Percentiles rank a stretch among this genome's conserved stretches.
phyloP scores from a whole-genome alignment of 768 basidiomycete species.

The Podaxis pistillaris region DNA sequence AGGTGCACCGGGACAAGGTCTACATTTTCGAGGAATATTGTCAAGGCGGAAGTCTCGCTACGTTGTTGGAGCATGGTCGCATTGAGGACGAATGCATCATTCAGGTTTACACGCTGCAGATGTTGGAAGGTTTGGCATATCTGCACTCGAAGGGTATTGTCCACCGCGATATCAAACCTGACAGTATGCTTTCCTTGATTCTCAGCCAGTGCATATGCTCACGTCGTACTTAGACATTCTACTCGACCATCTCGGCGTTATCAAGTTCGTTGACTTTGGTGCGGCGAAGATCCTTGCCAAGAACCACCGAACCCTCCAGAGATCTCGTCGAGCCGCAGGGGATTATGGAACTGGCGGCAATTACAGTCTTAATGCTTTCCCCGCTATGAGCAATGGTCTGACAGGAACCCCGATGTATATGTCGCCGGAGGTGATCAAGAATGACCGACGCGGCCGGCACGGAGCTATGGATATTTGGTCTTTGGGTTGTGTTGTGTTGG shows the following conservation, averaged over 20 bases:
- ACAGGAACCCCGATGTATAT: slow-evolving; percentile 99
- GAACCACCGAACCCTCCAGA: slow-evolving; percentile 79
- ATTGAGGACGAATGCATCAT: slow-evolving; percentile 97
- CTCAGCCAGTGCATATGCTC: not conserved
- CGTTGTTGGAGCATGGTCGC: slow-evolving; percentile 86
- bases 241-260: slow-evolving; percentile 83
- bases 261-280: slow-evolving; percentile 97
- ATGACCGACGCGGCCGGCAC: slow-evolving; percentile 79
- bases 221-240: slow-evolving; percentile 72
- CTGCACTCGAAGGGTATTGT: slow-evolving; percentile 90
- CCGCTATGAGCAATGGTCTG: slow-evolving; percentile 72
- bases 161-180: slow-evolving; percentile 97
- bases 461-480: slow-evolving; percentile 99
- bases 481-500: slow-evolving; percentile 94
- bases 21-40: slow-evolving; percentile 99
- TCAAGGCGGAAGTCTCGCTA: slow-evolving; percentile 89
- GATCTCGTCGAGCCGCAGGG: slow-evolving; percentile 60
- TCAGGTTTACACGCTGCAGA: slow-evolving; percentile 95
- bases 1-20: slow-evolving; percentile 97
- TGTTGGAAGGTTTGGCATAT: slow-evolving; percentile 92
- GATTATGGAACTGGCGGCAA: slow-evolving; percentile 17
- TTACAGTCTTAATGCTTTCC: slow-evolving; percentile 26
- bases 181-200: slow-evolving; percentile 62
- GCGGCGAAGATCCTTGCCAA: slow-evolving; percentile 95
- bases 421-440: slow-evolving; percentile 98